These are phyloP conservation scores for Colletotrichum higginsianum DNA, from an alignment of 2,329 filamentous ascomycete species.

Conservation along the genomic window DNA sequence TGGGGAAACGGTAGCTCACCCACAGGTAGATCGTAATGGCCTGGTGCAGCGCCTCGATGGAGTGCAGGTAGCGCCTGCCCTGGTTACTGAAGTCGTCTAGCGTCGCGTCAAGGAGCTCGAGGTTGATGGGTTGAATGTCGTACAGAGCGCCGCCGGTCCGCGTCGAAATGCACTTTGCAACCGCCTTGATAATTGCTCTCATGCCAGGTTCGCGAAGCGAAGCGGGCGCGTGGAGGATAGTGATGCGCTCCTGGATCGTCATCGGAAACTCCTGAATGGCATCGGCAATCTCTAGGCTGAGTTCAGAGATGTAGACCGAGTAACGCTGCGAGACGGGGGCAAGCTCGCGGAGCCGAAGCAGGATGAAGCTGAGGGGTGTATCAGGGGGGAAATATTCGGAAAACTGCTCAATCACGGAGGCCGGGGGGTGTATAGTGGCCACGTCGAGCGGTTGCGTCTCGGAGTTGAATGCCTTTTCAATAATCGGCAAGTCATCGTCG, in stretches of 20 bases:
- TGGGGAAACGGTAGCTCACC: slow-evolving; percentile 90
- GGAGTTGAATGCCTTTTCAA: slow-evolving; percentile 74
- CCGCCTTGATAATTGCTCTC: slow-evolving; percentile 69
- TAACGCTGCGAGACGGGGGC: slow-evolving; percentile 76
- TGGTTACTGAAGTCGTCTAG: slow-evolving; percentile 44
- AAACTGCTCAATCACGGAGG: slow-evolving; percentile 80
- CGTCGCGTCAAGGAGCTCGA: slow-evolving; percentile 82
- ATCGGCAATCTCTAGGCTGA: slow-evolving; percentile 78
- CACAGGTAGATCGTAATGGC: slow-evolving; percentile 89
- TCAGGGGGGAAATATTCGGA: slow-evolving; percentile 84
- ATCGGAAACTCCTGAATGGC: slow-evolving; percentile 81
- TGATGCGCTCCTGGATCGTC: slow-evolving; percentile 80
- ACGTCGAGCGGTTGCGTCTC: slow-evolving; percentile 77
- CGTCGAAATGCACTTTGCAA: slow-evolving; percentile 79
- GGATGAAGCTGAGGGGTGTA: slow-evolving; percentile 87
- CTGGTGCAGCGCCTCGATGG: slow-evolving; percentile 85
- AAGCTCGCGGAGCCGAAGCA: slow-evolving; percentile 81
- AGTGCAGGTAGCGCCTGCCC: slow-evolving; percentile 68
- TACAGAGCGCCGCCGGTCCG: slow-evolving; percentile 78
- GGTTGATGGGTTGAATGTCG: slow-evolving; percentile 77
- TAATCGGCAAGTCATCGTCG: slow-evolving; percentile 73
- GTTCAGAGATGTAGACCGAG: slow-evolving; percentile 72
- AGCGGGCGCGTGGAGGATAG: slow-evolving; percentile 81
- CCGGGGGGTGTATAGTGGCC: slow-evolving; percentile 83
- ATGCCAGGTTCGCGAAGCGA: slow-evolving; percentile 65